phyloP scores from a whole-genome alignment of 2,329 filamentous ascomycete genomes.

The Pseudovirgaria hyperparasitica region DNA sequence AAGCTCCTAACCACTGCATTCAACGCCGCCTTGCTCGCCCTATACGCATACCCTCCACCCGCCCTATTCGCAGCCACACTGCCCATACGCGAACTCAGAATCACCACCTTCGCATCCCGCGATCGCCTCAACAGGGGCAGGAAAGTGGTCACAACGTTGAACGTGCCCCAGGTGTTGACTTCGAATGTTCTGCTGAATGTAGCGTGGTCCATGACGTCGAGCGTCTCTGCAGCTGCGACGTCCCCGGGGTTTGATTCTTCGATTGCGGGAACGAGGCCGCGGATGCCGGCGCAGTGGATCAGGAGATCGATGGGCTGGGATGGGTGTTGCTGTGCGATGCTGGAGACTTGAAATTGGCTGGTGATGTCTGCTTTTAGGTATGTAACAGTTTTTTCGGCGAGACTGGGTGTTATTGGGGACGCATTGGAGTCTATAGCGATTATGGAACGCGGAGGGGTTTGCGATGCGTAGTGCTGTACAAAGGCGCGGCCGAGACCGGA shows the following conservation, averaged over 20 bases:
- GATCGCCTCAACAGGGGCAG: constrained; percentile 12
- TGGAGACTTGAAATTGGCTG: constrained; percentile 5
- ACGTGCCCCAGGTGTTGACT: constrained; percentile 31
- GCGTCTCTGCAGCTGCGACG: constrained; percentile 28
- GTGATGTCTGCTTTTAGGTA: constrained; percentile 6
- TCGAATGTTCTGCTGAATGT: constrained; percentile 28
- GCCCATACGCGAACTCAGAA: constrained; percentile 35
- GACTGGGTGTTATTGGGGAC: not conserved
- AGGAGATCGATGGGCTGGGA: constrained; percentile 22
- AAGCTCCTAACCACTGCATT: constrained; percentile 34
- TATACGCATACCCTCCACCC: constrained; percentile 34
- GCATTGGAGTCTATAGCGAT: constrained; percentile 1
- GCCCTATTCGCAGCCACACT: constrained; percentile 25
- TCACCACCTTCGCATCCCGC: constrained; percentile 19
- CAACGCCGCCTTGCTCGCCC: constrained; percentile 33
- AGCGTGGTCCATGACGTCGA: constrained; percentile 24
- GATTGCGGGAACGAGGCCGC: constrained; percentile 27
- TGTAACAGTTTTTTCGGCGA: not conserved
- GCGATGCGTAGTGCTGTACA: constrained; percentile 10
- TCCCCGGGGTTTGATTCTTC: constrained; percentile 14
- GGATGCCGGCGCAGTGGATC: constrained; percentile 32
- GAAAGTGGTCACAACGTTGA: constrained; percentile 25
- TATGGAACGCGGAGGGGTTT: not conserved
- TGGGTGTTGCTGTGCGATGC: not conserved
- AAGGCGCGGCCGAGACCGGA: constrained; percentile 26